Evolutionary conservation across 345 rosid species (phyloP).

Genomic region (Linum tenue): DNA sequence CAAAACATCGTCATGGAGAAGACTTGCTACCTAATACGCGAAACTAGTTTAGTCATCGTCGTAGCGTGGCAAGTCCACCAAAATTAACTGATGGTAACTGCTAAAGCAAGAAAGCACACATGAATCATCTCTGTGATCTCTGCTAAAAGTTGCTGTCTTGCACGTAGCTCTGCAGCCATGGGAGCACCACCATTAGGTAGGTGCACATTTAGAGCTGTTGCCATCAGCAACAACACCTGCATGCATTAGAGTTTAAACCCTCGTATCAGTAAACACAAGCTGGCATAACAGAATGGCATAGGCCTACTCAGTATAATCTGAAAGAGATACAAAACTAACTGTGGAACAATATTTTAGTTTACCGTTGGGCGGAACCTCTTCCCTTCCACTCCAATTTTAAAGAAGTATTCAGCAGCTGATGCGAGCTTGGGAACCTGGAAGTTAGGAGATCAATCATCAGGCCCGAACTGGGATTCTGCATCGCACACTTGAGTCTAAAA

Average conservation of each 20-base stretch:
- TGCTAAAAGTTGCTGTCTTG: conserved; percentile 68
- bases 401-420: conserved; percentile 93
- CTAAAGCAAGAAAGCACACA: conserved; percentile 37
- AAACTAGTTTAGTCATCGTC: background rate
- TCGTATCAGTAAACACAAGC: background rate
- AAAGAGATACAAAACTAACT: too few species aligned
- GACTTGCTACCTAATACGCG: conserved; percentile 65
- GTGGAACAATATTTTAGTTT: conserved; percentile 1
- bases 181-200: conserved; percentile 17
- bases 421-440: conserved; percentile 90
- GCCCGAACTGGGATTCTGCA: conserved; percentile 11
- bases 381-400: conserved; percentile 82
- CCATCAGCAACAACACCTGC: conserved; percentile 81
- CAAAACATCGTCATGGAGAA: conserved; percentile 89
- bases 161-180: conserved; percentile 50
- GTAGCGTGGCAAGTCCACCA: background rate
- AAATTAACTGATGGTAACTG: background rate
- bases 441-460: conserved; percentile 10
- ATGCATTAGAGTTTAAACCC: conserved; percentile 17
- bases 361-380: conserved; percentile 96
- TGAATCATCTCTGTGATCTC: conserved; percentile 96
- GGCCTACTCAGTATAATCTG: too few species aligned
- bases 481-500: background rate
- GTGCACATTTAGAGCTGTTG: conserved; percentile 56
- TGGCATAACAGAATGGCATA: background rate